phyloP scores from a whole-genome alignment of 1,284 basidiomycete species.

The Cutaneotrichosporon arboriforme region DNA sequence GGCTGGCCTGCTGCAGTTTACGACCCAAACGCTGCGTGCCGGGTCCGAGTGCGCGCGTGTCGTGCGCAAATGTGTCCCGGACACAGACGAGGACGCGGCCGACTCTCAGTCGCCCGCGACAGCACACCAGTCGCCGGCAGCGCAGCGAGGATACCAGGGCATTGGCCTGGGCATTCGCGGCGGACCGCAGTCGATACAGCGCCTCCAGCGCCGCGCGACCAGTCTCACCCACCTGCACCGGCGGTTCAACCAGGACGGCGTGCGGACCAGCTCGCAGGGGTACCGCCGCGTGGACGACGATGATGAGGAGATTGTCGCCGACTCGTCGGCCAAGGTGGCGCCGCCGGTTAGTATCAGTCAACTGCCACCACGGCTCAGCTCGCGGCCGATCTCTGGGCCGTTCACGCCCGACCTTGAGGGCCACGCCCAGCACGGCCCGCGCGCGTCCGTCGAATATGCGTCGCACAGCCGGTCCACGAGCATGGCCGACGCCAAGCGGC shows the following conservation, averaged over 20 bases:
- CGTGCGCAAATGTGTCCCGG: slow-evolving; percentile 65
- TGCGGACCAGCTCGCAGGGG: slow-evolving; percentile 1
- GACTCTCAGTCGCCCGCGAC: not conserved
- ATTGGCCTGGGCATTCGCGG: slow-evolving; percentile 14
- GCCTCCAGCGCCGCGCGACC: slow-evolving; percentile 50
- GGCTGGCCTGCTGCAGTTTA: slow-evolving; percentile 66
- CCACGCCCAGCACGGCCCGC: not conserved
- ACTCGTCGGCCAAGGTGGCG: slow-evolving; percentile 38
- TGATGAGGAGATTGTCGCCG: slow-evolving; percentile 33
- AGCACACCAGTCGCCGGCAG: not conserved
- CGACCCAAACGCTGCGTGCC: slow-evolving; percentile 78
- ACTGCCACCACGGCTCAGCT: slow-evolving; percentile 2
- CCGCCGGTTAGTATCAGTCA: not conserved
- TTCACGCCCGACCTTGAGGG: not conserved
- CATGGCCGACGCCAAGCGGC: slow-evolving; percentile 12
- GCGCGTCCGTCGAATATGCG: not conserved
- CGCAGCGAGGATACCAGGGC: slow-evolving; percentile 7
- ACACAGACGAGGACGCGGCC: slow-evolving; percentile 27
- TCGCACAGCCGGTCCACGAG: slow-evolving; percentile 5
- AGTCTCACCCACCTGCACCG: slow-evolving; percentile 44
- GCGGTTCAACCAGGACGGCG: slow-evolving; percentile 32
- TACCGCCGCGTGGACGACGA: slow-evolving; percentile 19
- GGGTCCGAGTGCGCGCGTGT: slow-evolving; percentile 82
- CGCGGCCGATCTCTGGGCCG: slow-evolving; percentile 12
- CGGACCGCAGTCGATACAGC: slow-evolving; percentile 49